These are phyloP conservation scores for Pleurotus djamor DNA, from an alignment of 768 basidiomycete species.

Conservation along the genomic window DNA sequence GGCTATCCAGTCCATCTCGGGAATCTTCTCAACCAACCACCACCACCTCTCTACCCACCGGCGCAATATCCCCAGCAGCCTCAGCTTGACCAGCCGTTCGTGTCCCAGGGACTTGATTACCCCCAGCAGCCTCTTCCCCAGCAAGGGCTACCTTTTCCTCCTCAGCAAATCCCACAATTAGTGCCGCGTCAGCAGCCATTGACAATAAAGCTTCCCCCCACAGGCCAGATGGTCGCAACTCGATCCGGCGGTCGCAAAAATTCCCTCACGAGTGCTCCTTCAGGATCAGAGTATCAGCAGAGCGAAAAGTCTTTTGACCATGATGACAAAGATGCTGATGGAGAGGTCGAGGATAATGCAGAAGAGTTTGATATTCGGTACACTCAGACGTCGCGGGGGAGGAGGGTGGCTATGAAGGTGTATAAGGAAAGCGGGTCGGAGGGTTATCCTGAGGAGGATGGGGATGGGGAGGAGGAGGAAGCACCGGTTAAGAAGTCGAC, in stretches of 20 bases:
- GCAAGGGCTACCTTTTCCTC: background rate
- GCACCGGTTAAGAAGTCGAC: constrained; percentile 26
- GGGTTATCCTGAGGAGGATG: constrained; percentile 4
- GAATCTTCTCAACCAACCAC: background rate
- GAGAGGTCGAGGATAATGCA: constrained; percentile 22
- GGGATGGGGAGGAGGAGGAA: constrained; percentile 26
- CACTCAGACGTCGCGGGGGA: constrained; percentile 32
- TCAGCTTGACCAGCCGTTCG: background rate
- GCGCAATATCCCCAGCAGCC: background rate
- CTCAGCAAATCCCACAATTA: constrained; percentile 1
- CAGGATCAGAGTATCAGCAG: constrained; percentile 49
- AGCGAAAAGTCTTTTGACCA: constrained; percentile 41
- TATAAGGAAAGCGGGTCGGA: constrained; percentile 43
- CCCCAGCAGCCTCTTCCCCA: background rate
- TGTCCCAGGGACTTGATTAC: background rate
- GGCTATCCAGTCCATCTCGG: background rate
- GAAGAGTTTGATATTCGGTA: constrained; percentile 17
- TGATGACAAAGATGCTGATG: constrained; percentile 21
- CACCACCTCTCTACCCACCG: background rate
- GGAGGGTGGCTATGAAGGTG: constrained; percentile 31
- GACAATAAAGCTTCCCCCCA: constrained; percentile 25
- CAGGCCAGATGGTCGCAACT: constrained; percentile 18
- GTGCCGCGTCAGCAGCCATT: constrained; percentile 9
- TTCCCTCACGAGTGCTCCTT: constrained; percentile 30
- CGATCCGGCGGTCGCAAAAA: constrained; percentile 29